A percentile compares a stretch with the other conserved stretches of the same genome.
Evolutionary conservation across 2,329 filamentous ascomycete species (phyloP).

Genomic region (Aspergillus sp.): DNA sequence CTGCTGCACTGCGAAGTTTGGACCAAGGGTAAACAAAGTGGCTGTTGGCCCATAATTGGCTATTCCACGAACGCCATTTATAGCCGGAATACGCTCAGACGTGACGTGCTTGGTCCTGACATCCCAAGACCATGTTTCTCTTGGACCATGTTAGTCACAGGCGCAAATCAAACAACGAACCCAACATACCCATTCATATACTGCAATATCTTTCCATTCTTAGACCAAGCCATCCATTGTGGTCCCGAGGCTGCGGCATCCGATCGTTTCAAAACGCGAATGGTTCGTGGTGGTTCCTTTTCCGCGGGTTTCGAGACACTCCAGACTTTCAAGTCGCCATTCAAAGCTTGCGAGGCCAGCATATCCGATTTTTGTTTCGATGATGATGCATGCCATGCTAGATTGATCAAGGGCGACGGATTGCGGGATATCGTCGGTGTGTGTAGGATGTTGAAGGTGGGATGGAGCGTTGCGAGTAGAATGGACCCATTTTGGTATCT

Average conservation of each 20-base stretch:
- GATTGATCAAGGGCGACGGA: conserved; percentile 77
- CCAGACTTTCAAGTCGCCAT: conserved; percentile 92
- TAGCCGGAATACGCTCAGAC: conserved; percentile 78
- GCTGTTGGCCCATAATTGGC: conserved; percentile 85
- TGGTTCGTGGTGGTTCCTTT: conserved; percentile 74
- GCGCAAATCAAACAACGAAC: not conserved
- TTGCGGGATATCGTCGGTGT: conserved; percentile 77
- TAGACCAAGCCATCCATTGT: conserved; percentile 98
- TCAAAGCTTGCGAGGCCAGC: conserved; percentile 85
- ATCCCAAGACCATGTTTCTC: conserved; percentile 92
- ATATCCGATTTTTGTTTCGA: conserved; percentile 96
- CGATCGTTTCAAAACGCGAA: conserved; percentile 73
- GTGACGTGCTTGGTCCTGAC: conserved; percentile 96
- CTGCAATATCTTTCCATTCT: conserved; percentile 93
- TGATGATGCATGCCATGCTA: conserved; percentile 95
- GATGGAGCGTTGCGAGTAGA: conserved; percentile 79
- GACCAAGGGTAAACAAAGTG: conserved; percentile 83
- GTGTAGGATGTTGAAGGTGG: conserved; percentile 88
- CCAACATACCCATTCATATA: conserved; percentile 74
- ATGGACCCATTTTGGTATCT: conserved; percentile 96
- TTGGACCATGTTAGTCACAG: conserved; percentile 38
- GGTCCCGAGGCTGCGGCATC: conserved; percentile 67
- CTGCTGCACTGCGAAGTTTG: conserved; percentile 85
- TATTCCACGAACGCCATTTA: conserved; percentile 72
- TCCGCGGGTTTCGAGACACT: conserved; percentile 77